These are phyloP conservation scores for Articulospora tetracladia DNA, from an alignment of 495 filamentous ascomycete genomes.

Conservation along the genomic window DNA sequence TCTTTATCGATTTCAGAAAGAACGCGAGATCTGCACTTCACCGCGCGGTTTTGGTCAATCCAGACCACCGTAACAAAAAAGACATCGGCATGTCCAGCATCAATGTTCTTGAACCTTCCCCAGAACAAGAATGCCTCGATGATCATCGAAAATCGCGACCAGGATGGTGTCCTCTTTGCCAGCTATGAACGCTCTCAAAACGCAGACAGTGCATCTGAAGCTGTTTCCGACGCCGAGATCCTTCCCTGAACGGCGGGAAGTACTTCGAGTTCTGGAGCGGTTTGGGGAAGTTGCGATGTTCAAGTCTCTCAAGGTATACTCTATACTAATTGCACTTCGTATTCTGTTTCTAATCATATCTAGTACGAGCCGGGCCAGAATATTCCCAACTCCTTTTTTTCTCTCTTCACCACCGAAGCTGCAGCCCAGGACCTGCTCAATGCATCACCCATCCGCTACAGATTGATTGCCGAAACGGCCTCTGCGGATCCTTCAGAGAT, in stretches of 20 bases:
- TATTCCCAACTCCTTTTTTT: conserved; percentile 34
- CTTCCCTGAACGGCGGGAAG: conserved; percentile 66
- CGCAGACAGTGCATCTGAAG: conserved; percentile 54
- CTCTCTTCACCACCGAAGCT: conserved; percentile 26
- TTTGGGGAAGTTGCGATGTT: conserved; percentile 77
- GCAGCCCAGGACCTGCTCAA: conserved; percentile 16
- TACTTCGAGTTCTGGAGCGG: conserved; percentile 67
- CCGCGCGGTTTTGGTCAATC: neutral
- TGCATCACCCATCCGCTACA: conserved; percentile 31
- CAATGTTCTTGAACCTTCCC: too few relatives aligned
- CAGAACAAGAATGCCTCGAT: too few relatives aligned
- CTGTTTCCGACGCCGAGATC: conserved; percentile 58
- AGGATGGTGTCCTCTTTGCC: neutral
- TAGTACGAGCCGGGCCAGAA: conserved; percentile 21
- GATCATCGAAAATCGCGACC: neutral
- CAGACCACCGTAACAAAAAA: neutral
- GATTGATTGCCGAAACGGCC: conserved; percentile 30
- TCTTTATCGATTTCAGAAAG: too few relatives aligned
- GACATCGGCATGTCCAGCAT: neutral
- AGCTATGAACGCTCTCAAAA: conserved; percentile 13
- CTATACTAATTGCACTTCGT: neutral
- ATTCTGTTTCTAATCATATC: neutral
- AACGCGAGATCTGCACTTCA: too few relatives aligned
- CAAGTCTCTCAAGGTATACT: conserved; percentile 59
- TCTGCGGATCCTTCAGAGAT: conserved; percentile 5